phyloP scores from a whole-genome alignment of 192 early-diverging fungal genomes.

The Podila verticillata region DNA sequence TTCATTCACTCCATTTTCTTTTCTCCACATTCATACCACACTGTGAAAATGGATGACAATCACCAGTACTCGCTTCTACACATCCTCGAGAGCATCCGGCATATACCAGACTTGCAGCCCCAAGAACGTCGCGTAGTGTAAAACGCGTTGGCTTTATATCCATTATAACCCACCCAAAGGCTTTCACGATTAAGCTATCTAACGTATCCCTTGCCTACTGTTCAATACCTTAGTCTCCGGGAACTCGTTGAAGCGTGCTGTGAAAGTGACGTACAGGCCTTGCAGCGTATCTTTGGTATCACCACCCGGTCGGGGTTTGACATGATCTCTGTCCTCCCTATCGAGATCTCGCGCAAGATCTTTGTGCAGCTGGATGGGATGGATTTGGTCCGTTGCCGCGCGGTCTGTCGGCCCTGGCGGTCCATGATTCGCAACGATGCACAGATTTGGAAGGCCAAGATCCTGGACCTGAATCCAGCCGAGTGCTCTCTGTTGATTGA shows the following conservation, averaged over 20 bases:
- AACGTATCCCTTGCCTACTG: background rate
- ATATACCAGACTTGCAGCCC: constrained; percentile 3
- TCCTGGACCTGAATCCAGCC: constrained; percentile 13
- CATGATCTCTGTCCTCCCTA: constrained; percentile 14
- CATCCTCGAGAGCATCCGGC: constrained; percentile 16
- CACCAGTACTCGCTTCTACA: background rate
- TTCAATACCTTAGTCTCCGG: constrained; percentile 11
- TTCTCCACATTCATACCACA: too few species aligned
- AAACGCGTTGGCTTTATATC: background rate
- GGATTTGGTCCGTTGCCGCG: constrained; percentile 34
- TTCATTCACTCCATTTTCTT: too few species aligned
- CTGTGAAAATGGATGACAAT: too few species aligned
- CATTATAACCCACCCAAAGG: background rate
- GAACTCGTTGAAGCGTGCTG: constrained; percentile 12
- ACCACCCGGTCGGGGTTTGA: constrained; percentile 31
- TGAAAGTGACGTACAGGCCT: constrained; percentile 14
- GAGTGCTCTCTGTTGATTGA: constrained; percentile 14
- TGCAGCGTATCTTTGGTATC: constrained; percentile 27
- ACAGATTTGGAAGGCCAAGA: constrained; percentile 17
- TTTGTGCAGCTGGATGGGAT: constrained; percentile 22
- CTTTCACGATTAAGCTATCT: background rate
- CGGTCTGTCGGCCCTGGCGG: constrained; percentile 40
- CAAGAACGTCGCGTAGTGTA: constrained; percentile 44
- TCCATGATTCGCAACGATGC: constrained; percentile 4
- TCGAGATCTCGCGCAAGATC: constrained; percentile 22